Percentiles rank a stretch among this genome's conserved stretches.
phyloP scores from a whole-genome alignment of 306 rosid genomes.

The Pachyrhizus erosus region DNA sequence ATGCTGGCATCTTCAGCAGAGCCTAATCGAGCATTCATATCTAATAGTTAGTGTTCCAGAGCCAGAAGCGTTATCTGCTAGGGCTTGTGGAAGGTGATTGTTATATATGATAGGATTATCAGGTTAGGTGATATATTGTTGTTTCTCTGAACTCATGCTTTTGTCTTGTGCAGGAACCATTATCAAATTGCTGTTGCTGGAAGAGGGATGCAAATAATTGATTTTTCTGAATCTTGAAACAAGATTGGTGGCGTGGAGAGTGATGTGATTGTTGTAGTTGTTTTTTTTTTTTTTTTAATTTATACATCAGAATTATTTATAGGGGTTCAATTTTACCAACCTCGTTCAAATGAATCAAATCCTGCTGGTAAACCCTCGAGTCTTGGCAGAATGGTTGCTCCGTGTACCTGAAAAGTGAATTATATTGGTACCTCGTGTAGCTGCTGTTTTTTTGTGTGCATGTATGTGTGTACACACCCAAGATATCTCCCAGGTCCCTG shows the following conservation, averaged over 20 bases:
- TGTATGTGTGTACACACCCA: not conserved
- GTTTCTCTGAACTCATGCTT: slow-evolving; percentile 16
- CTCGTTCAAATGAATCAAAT: too few relatives aligned
- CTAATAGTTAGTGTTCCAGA: slow-evolving; percentile 87
- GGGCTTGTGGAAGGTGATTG: slow-evolving; percentile 73
- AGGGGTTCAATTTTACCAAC: too few relatives aligned
- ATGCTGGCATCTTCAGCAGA: slow-evolving; percentile 73
- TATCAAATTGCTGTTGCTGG: slow-evolving; percentile 96
- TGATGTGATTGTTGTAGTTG: not conserved
- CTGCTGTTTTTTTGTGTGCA: too few relatives aligned
- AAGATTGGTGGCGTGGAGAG: slow-evolving; percentile 35
- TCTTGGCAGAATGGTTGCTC: too few relatives aligned
- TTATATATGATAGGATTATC: slow-evolving; percentile 9
- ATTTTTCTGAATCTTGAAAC: slow-evolving; percentile 56
- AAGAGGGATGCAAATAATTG: slow-evolving; percentile 94
- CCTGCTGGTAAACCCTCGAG: too few relatives aligned
- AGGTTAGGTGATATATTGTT: slow-evolving; percentile 28
- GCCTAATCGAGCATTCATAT: slow-evolving; percentile 64
- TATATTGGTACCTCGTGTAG: too few relatives aligned
- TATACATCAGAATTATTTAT: too few relatives aligned
- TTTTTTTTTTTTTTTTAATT: too few relatives aligned
- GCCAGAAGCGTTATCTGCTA: slow-evolving; percentile 91
- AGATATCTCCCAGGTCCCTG: not conserved
- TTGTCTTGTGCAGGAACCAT: slow-evolving; percentile 58
- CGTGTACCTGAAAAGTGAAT: too few relatives aligned